Percentiles rank a stretch among this genome's conserved stretches.
phyloP scores from a whole-genome alignment of 2,329 filamentous ascomycete species.

The Fusarium sambucinum region DNA sequence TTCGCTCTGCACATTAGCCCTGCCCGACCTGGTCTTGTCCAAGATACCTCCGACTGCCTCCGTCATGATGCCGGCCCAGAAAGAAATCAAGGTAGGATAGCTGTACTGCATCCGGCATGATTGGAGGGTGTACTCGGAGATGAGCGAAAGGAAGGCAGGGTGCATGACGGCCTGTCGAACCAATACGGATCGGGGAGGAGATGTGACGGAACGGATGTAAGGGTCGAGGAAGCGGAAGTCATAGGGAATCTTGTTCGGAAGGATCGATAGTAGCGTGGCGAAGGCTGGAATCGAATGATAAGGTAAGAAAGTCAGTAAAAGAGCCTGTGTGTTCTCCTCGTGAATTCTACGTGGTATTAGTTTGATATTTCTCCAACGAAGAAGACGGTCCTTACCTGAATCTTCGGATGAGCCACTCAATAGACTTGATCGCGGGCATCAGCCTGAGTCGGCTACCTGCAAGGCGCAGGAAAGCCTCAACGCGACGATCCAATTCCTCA shows the following conservation, averaged over 20 bases:
- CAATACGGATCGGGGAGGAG: constrained; percentile 82
- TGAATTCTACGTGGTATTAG: constrained; percentile 73
- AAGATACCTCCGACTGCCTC: constrained; percentile 88
- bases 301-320: constrained; percentile 89
- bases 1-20: constrained; percentile 79
- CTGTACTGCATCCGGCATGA: constrained; percentile 78
- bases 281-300: constrained; percentile 92
- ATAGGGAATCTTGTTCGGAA: constrained; percentile 79
- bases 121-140: constrained; percentile 84
- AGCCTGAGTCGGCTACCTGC: constrained; percentile 81
- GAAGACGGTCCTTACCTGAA: constrained; percentile 74
- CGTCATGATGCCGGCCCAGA: constrained; percentile 90
- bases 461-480: constrained; percentile 86
- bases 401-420: constrained; percentile 94
- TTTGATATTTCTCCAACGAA: neutral
- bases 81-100: constrained; percentile 82
- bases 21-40: constrained; percentile 80
- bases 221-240: constrained; percentile 88
- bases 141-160: constrained; percentile 76
- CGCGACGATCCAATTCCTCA: constrained; percentile 78
- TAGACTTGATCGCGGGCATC: constrained; percentile 87
- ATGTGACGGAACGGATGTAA: constrained; percentile 82
- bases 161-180: constrained; percentile 87
- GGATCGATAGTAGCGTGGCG: constrained; percentile 84
- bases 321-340: constrained; percentile 83